Evolutionary conservation across 768 basidiomycete genomes (phyloP).

Genomic region (Trametes punicea): DNA sequence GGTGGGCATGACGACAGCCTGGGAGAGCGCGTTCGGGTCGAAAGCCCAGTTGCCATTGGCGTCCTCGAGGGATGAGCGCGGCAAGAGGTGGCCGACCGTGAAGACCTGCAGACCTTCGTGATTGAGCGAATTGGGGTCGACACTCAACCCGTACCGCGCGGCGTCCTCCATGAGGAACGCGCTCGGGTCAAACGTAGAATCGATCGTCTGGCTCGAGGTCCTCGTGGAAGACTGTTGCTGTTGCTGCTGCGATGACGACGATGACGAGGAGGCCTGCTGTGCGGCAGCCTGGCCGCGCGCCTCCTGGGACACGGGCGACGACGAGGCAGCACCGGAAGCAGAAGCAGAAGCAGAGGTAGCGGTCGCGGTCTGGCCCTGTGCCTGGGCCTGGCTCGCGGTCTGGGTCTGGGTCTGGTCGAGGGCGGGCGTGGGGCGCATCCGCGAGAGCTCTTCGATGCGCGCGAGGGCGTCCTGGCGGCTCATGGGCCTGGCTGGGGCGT

Average conservation of each 20-base stretch:
- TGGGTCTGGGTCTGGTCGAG: slow-evolving; percentile 17
- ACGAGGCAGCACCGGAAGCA: slow-evolving; percentile 1
- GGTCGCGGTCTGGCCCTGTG: slow-evolving; percentile 5
- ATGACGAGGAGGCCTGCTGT: slow-evolving; percentile 1
- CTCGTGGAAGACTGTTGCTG: background rate
- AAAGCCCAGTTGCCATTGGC: slow-evolving; percentile 61
- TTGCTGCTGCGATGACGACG: slow-evolving; percentile 1
- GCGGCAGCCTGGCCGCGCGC: background rate
- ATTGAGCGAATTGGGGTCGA: slow-evolving; percentile 21
- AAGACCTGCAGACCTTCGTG: slow-evolving; percentile 78
- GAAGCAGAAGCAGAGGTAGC: background rate
- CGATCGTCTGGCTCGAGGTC: slow-evolving; percentile 10
- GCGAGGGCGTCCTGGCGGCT: slow-evolving; percentile 46
- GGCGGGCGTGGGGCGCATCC: slow-evolving; percentile 31
- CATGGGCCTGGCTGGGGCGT: slow-evolving; percentile 28
- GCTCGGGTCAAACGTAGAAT: slow-evolving; percentile 15
- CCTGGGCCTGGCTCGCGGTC: slow-evolving; percentile 13
- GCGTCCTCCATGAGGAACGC: slow-evolving; percentile 23
- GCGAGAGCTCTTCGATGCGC: slow-evolving; percentile 52
- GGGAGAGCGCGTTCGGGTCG: slow-evolving; percentile 37
- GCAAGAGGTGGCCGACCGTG: slow-evolving; percentile 75
- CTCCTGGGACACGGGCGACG: background rate
- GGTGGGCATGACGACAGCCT: slow-evolving; percentile 28
- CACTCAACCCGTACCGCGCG: slow-evolving; percentile 22
- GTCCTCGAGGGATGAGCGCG: slow-evolving; percentile 49